Conservation (phyloP, 169 alveolate genomes). For the Plasmodium knowlesi region DNA sequence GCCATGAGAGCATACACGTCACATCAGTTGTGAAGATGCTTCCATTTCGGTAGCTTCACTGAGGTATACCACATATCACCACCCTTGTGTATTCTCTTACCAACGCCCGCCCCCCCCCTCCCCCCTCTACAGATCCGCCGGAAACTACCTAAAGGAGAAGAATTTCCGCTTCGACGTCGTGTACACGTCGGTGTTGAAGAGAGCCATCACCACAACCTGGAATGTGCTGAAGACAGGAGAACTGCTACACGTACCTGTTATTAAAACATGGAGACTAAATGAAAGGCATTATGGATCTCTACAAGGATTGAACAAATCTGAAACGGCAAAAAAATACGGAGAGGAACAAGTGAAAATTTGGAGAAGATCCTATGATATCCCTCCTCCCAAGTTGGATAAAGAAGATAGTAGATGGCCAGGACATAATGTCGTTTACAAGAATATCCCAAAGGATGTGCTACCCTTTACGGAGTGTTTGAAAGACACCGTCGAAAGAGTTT, state of each 20-base stretch:
- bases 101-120: not conserved
- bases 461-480: conserved; percentile 97
- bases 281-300: conserved; percentile 99
- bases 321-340: conserved; percentile 96
- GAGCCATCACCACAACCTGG: conserved; percentile 95
- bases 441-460: conserved; percentile 91
- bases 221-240: conserved; percentile 91
- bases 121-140: conserved; percentile 88
- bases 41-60: not conserved
- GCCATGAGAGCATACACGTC: not conserved
- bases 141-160: conserved; percentile 89
- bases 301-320: conserved; percentile 97
- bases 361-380: conserved; percentile 97
- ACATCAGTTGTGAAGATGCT: not conserved
- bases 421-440: conserved; percentile 88
- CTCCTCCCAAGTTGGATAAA: conserved; percentile 96
- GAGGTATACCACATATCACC: not conserved
- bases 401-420: conserved; percentile 93
- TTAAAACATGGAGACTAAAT: conserved; percentile 94
- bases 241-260: conserved; percentile 92
- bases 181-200: conserved; percentile 95
- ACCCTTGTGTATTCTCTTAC: not conserved
- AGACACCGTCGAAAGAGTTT: conserved; percentile 95
- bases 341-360: conserved; percentile 95
- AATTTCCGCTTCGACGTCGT: conserved; percentile 93